Evolutionary conservation across 2,329 filamentous ascomycete species (phyloP), one percentile per base, ranked within the genome.

Genomic region (Neospermospora avenae): DNA sequence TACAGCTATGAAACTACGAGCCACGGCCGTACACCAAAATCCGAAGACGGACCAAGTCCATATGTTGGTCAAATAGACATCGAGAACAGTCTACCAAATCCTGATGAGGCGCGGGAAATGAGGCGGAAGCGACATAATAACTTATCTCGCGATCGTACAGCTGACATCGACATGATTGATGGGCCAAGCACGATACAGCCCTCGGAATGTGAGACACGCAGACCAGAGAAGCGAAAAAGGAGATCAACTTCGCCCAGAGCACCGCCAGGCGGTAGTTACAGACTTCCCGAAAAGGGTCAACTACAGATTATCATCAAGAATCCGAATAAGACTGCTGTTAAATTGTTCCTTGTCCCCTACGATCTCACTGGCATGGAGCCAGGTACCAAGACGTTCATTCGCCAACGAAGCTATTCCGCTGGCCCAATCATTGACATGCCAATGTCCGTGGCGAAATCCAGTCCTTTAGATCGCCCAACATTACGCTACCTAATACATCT

Each of bases 241-340:
- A 80, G 84, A 55, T 80, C 84, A 5, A 76, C 78, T 31, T 81
- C 80, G 25, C 83, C 84, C 1, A 86, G 83, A 74, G 84, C 88
- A 16, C 90, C 92, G 0, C 89, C 91, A 0, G 91, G 92, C 7
- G 93, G 95, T 37, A 91, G 90, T 70, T 99, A 98, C 73, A 88
- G 95, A 45, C 96, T 99, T 56, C 95, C 95, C 0, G 88, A 95
- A 70, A 89, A 93, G 73, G 95, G 95, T 0, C 95, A 98, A 74
- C 80, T 99, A 14, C 95, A 99, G 70, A 96, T 99, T 65, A 88
- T 99, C 63, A 91, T 99, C 73, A 98, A 98, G 74, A 99, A 98
- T 69, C 93, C 93, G 16, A 96, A 98, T 77, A 98, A 98, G 73
- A 98, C 95, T 3, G 95, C 95, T 1, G 93, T 98, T 57, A 98